A percentile compares a stretch with the other conserved stretches of the same genome.
These are phyloP conservation scores for Magnaporthiopsis poae DNA, from an alignment of 2,329 filamentous ascomycete genomes.

Conservation along the genomic window DNA sequence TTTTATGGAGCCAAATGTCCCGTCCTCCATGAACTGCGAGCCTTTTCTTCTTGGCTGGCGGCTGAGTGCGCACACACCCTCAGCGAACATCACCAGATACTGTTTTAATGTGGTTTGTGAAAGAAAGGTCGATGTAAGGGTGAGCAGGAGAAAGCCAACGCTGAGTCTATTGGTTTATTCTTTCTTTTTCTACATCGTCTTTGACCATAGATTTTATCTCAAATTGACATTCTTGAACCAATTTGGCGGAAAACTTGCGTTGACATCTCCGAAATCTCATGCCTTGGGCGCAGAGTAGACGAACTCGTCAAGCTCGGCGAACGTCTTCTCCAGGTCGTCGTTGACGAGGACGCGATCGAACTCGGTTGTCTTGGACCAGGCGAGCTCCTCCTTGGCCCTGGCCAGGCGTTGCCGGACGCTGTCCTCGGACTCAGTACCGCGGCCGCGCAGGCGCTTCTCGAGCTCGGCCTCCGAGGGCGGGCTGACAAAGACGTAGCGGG, in stretches of 20 bases:
- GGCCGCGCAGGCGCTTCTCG: slow-evolving; percentile 62
- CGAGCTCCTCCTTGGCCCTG: slow-evolving; percentile 66
- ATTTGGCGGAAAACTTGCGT: too few relatives aligned
- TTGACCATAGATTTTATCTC: neutral
- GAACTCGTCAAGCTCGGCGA: slow-evolving; percentile 41
- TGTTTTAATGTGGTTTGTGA: too few relatives aligned
- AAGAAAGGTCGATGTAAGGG: too few relatives aligned
- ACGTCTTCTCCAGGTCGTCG: slow-evolving; percentile 37
- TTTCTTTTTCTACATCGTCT: neutral
- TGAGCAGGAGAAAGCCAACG: neutral
- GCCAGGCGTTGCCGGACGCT: slow-evolving; percentile 57
- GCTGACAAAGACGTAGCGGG: slow-evolving; percentile 75
- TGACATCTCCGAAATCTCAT: neutral
- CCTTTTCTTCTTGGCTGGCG: too few relatives aligned
- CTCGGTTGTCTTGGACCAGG: slow-evolving; percentile 57
- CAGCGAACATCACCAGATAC: too few relatives aligned
- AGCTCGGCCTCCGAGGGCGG: slow-evolving; percentile 67
- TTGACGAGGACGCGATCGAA: slow-evolving; percentile 33
- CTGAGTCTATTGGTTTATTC: neutral
- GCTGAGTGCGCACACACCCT: too few relatives aligned
- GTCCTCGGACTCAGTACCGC: slow-evolving; percentile 70
- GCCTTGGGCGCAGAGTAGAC: slow-evolving; percentile 27
- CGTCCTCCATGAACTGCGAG: too few relatives aligned
- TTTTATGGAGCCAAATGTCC: too few relatives aligned
- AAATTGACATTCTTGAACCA: neutral